Base-by-base conservation (phyloP, 1,139 yeast genomes). In the Hanseniaspora gamundiae region DNA sequence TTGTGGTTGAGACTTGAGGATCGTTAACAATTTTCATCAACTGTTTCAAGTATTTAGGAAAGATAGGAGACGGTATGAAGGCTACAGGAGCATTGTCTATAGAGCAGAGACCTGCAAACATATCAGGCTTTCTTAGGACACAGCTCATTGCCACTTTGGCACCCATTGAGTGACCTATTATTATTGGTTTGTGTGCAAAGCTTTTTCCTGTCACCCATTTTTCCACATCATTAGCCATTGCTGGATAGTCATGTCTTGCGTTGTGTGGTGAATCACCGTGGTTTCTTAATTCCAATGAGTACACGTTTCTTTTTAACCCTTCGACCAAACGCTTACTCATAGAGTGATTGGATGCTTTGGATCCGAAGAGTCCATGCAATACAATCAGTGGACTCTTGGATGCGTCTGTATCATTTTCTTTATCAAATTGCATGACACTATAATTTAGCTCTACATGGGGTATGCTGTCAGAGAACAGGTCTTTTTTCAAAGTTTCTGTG, bases 111-210 rank as follows among this genome's bases (percentile, higher is more conserved):
- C 78, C 71, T 29, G 74, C 68, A 3, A 81, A 78, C 20, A 80
- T 53, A 1, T 76, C 73, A 0, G 94, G 94, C 21, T 75, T 68
- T 43, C 86, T 69, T 48, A 91, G 67, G 0, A 88, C 80, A 4
- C 84, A 68, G 0, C 91, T 86, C 97, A 91, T 88, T 3, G 83
- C 95, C 0, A 88, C 74, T 57, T 91, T 91, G 9, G 95, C 97
- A 6, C 98, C 98, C 96, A 91, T 87, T 0, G 96, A 87, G 61
- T 88, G 97, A 1, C 98, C 98, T 22, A 91, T 69, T 20, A 91
- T 51, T 17, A 85, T 75, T 0, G 93, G 84, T 35, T 53, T 51
- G 5, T 42, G 14, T n/a, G 29, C 44, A 38, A 44, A 44, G n/a
- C 35, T 41, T 35, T 35, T 35, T 9, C 52, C 45, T 54, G 27